Conservation (phyloP, 2,329 filamentous ascomycete species). For the Calonectria crousiana region DNA sequence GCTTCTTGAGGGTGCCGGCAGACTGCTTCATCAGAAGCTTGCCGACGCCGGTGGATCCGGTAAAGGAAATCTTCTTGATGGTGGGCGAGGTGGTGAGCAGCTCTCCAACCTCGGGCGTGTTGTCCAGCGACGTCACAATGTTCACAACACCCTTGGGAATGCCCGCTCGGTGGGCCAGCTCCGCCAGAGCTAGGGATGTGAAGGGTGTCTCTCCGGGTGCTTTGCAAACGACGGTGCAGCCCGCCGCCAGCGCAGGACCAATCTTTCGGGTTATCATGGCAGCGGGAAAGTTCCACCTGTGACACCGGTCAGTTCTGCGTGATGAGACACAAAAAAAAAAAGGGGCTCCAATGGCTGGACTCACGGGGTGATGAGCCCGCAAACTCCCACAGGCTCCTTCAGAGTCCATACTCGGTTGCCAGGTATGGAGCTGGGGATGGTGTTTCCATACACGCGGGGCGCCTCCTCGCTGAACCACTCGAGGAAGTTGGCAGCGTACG, state of each 20-base stretch:
- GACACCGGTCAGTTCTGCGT: neutral
- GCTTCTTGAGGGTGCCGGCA: slow-evolving; percentile 83
- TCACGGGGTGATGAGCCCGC: slow-evolving; percentile 82
- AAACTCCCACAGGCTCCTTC: slow-evolving; percentile 88
- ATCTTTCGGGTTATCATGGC: slow-evolving; percentile 81
- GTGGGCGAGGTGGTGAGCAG: slow-evolving; percentile 78
- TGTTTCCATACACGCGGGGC: slow-evolving; percentile 79
- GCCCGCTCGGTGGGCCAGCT: slow-evolving; percentile 87
- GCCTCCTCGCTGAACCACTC: slow-evolving; percentile 89
- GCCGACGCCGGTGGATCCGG: slow-evolving; percentile 79
- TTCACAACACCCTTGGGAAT: slow-evolving; percentile 94
- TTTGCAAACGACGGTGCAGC: slow-evolving; percentile 94
- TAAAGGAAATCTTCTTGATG: slow-evolving; percentile 94
- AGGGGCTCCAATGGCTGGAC: slow-evolving; percentile 5
- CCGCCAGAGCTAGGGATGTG: slow-evolving; percentile 87
- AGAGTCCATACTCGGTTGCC: slow-evolving; percentile 82
- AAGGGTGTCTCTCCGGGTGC: slow-evolving; percentile 93
- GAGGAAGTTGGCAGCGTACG: slow-evolving; percentile 80
- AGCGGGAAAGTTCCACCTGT: slow-evolving; percentile 84
- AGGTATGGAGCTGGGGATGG: slow-evolving; percentile 76
- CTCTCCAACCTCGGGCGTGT: slow-evolving; percentile 84
- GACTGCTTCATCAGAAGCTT: slow-evolving; percentile 91
- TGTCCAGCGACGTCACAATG: slow-evolving; percentile 82
- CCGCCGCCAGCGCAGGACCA: slow-evolving; percentile 86
- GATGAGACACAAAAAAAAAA: neutral